Percentiles rank a stretch among this genome's conserved stretches.
Conservation (phyloP, 2,329 filamentous ascomycete genomes). For the Alternaria ventricosa region DNA sequence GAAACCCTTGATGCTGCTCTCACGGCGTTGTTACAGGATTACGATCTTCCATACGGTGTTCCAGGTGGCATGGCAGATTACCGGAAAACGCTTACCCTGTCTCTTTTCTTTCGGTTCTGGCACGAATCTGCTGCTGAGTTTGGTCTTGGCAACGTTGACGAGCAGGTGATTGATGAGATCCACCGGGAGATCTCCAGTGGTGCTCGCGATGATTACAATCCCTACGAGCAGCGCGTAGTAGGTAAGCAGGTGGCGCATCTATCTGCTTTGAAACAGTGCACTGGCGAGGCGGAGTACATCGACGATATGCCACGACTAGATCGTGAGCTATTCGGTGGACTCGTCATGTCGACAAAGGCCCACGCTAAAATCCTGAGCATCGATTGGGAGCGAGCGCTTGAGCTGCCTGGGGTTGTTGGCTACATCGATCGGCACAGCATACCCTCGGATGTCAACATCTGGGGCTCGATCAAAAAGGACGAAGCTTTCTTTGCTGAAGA, state of each 20-base stretch:
- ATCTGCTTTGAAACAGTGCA: conserved; percentile 88
- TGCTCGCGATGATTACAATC: conserved; percentile 75
- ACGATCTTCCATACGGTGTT: conserved; percentile 83
- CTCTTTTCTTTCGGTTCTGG: conserved; percentile 98
- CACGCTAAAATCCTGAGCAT: conserved; percentile 85
- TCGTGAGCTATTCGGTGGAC: conserved; percentile 85
- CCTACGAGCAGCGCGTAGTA: conserved; percentile 80
- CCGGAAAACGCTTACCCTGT: conserved; percentile 82
- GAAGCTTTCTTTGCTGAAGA: conserved; percentile 91
- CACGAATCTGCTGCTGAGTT: conserved; percentile 79
- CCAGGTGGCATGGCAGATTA: conserved; percentile 97
- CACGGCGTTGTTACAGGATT: conserved; percentile 81
- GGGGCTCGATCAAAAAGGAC: conserved; percentile 81
- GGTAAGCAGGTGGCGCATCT: conserved; percentile 86
- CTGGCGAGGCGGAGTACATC: conserved; percentile 91
- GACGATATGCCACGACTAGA: conserved; percentile 86
- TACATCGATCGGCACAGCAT: conserved; percentile 84
- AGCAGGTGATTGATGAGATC: conserved; percentile 79
- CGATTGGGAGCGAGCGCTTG: conserved; percentile 75
- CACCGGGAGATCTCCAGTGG: conserved; percentile 82
- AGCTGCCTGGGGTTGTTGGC: conserved; percentile 85
- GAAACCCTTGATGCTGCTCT: conserved; percentile 86
- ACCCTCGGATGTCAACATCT: conserved; percentile 82
- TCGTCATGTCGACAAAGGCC: conserved; percentile 85
- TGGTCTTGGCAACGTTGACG: conserved; percentile 63